phyloP scores from a whole-genome alignment of 352 stramenopile genomes.

The Phytophthora foliorum region DNA sequence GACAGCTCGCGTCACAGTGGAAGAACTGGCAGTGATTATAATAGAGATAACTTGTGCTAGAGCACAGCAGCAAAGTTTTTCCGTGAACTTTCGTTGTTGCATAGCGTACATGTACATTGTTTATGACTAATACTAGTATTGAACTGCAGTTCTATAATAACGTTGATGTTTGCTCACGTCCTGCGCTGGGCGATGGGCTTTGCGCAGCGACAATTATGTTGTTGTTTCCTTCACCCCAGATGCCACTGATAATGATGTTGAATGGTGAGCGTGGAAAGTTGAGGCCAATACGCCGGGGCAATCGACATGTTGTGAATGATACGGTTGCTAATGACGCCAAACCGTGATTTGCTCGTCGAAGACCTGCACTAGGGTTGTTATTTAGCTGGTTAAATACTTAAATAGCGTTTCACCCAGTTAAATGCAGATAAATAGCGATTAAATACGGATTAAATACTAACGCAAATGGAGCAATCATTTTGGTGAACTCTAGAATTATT shows the following conservation, averaged over 20 bases:
- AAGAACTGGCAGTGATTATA: too few species aligned
- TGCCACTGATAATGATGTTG: background rate
- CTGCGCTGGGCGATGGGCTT: too few species aligned
- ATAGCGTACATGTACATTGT: background rate
- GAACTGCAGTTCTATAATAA: background rate
- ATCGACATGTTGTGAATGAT: slow-evolving; percentile 24
- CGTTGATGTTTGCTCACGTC: background rate
- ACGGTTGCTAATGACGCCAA: slow-evolving; percentile 19
- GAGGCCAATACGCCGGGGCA: slow-evolving; percentile 1
- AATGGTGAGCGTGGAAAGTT: background rate
- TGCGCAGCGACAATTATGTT: background rate
- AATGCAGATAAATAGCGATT: too few species aligned
- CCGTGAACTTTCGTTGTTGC: background rate
- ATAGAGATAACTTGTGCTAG: background rate
- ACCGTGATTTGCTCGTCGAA: slow-evolving; percentile 20
- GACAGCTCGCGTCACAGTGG: slow-evolving; percentile 13
- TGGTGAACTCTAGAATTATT: too few species aligned
- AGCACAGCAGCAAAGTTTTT: background rate
- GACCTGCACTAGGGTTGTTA: background rate
- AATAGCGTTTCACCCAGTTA: too few species aligned
- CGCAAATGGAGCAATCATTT: too few species aligned
- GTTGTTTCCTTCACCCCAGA: background rate
- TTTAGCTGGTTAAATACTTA: too few species aligned
- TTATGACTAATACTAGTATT: too few species aligned
- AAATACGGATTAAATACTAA: too few species aligned